Base-by-base conservation (phyloP, 345 rosid genomes). In the Theobroma cacao region DNA sequence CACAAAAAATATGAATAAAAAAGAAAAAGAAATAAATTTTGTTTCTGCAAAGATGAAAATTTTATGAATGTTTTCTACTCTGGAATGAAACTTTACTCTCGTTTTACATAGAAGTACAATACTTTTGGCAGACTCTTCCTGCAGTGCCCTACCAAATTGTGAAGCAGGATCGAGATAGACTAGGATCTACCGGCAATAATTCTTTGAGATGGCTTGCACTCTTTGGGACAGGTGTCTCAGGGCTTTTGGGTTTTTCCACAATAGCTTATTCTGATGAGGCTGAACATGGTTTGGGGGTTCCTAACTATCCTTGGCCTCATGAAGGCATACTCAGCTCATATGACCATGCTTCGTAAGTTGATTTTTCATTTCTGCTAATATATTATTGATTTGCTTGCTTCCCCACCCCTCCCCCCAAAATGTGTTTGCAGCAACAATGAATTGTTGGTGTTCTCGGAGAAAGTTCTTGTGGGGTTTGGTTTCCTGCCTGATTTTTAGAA, bases 241-340 rank as follows among this genome's bases (percentile, higher is more conserved):
- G 99, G 56, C 80, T 94, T 79, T 73, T 94, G 75, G 80, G 96
- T 84, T 94, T 89, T 66, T 85, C 93, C 36, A 87, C 98, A 1
- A 74, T 93, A 50, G 98, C 94, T 34, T 88, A 95, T 74, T 91
- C 98, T 30, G 99, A 97, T 81, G 99, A 97, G 86, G 98, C 98
- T 33, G 99, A 97, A 66, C 99, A 93, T 66, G 99, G 99, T 43
- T 80, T 97, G 84, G 98, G 78, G 45, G 85, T 85, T 81, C 93
- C 99, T 47, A 88, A 56, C 80, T 97, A 97, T 85, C 98, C 99
- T 74, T 97, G 99, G 99, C 98, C 99, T 84, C 99, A 97, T 77
- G 69, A 86, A 74, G 99, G 99, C 87, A 94, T 97, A 80, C 94
- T 97, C 28, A 94, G 98, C 82, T 97, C 98, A 72, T 97, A 97